Percentiles rank a stretch among this genome's conserved stretches.
phyloP scores from a whole-genome alignment of 1,139 yeast genomes.

The Scheffersomyces quercinus region DNA sequence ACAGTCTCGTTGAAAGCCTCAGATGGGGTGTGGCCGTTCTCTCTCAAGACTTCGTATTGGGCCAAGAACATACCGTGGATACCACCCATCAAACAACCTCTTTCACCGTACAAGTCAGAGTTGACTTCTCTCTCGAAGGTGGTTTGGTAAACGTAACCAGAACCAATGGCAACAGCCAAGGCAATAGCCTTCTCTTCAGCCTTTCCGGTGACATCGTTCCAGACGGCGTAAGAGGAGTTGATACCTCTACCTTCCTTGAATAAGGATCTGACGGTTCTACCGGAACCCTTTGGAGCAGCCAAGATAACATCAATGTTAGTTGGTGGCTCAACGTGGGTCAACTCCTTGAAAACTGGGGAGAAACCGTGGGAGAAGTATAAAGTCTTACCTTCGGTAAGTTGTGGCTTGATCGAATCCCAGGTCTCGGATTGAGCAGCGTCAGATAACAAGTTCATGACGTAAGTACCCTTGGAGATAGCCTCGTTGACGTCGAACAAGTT shows the following conservation, averaged over 20 bases:
- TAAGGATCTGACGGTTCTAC: constrained; percentile 98
- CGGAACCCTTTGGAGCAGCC: constrained; percentile 99
- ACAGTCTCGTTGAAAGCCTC: constrained; percentile 99
- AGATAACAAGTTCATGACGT: constrained; percentile 94
- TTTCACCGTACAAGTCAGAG: constrained; percentile 99
- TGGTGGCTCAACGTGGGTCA: constrained; percentile 96
- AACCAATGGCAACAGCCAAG: constrained; percentile 97
- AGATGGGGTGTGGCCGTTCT: constrained; percentile 99
- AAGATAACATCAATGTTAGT: constrained; percentile 91
- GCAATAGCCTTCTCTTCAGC: constrained; percentile 99
- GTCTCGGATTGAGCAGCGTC: constrained; percentile 99
- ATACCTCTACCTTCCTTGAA: constrained; percentile 99
- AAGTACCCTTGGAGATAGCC: constrained; percentile 90
- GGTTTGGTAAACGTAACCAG: constrained; percentile 99
- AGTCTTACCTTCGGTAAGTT: constrained; percentile 95
- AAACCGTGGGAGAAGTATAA: constrained; percentile 99
- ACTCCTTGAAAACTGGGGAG: constrained; percentile 98
- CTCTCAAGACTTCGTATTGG: constrained; percentile 99
- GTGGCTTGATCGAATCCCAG: constrained; percentile 84
- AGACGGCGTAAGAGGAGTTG: constrained; percentile 98
- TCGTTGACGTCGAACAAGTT: constrained; percentile 93
- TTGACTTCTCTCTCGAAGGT: constrained; percentile 98
- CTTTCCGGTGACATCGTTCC: constrained; percentile 99
- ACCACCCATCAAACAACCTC: constrained; percentile 99
- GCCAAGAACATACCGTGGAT: constrained; percentile 99